These are phyloP conservation scores for Candida lessepsii DNA, from an alignment of 805 yeast species.

Conservation along the genomic window DNA sequence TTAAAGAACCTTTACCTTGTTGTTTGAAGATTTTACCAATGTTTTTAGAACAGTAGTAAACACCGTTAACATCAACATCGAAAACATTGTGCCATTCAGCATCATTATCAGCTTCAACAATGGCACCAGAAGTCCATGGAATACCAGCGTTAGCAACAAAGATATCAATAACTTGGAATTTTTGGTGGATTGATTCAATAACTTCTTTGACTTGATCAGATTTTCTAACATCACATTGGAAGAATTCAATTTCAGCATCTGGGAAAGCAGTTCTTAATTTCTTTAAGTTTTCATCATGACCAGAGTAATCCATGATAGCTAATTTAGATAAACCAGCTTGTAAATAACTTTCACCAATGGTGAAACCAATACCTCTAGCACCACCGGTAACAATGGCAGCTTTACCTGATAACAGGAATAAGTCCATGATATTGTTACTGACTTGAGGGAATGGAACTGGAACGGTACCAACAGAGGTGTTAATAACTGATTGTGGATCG, in stretches of 20 bases:
- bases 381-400: constrained; percentile 39
- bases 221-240: constrained; percentile 40
- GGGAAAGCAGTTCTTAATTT: constrained; percentile 30
- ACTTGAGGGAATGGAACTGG: constrained; percentile 37
- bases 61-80: constrained; percentile 75
- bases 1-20: constrained; percentile 74
- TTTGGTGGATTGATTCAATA: constrained; percentile 27
- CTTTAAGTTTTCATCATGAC: constrained; percentile 26
- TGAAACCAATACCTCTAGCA: constrained; percentile 38
- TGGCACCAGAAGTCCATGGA: constrained; percentile 46
- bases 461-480: constrained; percentile 37
- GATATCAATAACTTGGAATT: constrained; percentile 39
- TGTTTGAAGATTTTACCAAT: constrained; percentile 71
- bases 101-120: constrained; percentile 44
- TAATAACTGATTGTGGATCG: constrained; percentile 24
- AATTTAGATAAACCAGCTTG: constrained; percentile 37
- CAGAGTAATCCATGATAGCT: constrained; percentile 41
- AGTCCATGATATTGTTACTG: constrained; percentile 25
- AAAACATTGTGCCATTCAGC: constrained; percentile 70
- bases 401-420: constrained; percentile 31
- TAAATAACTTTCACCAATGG: constrained; percentile 35
- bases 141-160: constrained; percentile 49
- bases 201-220: constrained; percentile 35
- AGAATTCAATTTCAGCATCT: constrained; percentile 29
- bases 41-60: constrained; percentile 73